Evolutionary conservation across 2,329 filamentous ascomycete species (phyloP).

Genomic region (Botrytis galanthina): DNA sequence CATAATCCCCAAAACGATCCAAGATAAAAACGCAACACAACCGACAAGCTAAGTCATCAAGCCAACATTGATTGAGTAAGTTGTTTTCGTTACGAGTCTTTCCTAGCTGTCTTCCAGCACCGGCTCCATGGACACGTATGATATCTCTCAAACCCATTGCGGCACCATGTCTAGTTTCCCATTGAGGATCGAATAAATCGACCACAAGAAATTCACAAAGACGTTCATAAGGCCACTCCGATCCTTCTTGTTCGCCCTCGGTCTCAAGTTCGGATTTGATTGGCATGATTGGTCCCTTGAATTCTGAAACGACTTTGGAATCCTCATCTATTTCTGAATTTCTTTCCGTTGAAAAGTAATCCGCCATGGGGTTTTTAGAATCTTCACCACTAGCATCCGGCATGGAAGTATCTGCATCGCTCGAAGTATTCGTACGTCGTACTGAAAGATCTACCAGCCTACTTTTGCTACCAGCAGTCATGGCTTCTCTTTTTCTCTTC

Average conservation of each 20-base stretch:
- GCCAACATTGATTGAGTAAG: slow-evolving; percentile 74
- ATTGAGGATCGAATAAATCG: slow-evolving; percentile 88
- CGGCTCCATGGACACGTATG: slow-evolving; percentile 83
- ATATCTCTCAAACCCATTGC: slow-evolving; percentile 93
- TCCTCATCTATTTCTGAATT: slow-evolving; percentile 79
- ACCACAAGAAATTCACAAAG: slow-evolving; percentile 92
- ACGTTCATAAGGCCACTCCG: slow-evolving; percentile 91
- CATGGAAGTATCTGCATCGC: slow-evolving; percentile 42
- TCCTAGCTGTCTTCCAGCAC: slow-evolving; percentile 74
- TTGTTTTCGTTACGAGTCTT: slow-evolving; percentile 75
- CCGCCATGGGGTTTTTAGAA: slow-evolving; percentile 59
- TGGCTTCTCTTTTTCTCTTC: slow-evolving; percentile 86
- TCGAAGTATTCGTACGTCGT: slow-evolving; percentile 42
- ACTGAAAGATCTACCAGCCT: slow-evolving; percentile 84
- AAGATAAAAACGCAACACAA: slow-evolving; percentile 96
- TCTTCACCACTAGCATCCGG: slow-evolving; percentile 62
- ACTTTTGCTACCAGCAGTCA: slow-evolving; percentile 85
- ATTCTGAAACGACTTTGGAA: slow-evolving; percentile 88
- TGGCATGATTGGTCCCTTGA: slow-evolving; percentile 77
- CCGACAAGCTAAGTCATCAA: slow-evolving; percentile 92
- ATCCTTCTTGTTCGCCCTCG: slow-evolving; percentile 72
- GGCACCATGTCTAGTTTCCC: slow-evolving; percentile 95
- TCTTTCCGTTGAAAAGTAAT: slow-evolving; percentile 90
- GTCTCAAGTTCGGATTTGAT: slow-evolving; percentile 85
- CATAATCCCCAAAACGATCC: slow-evolving; percentile 96